Percentiles rank a stretch among this genome's conserved stretches.
phyloP scores from a whole-genome alignment of 1,284 basidiomycete species.

The Quambalaria eucalypti region DNA sequence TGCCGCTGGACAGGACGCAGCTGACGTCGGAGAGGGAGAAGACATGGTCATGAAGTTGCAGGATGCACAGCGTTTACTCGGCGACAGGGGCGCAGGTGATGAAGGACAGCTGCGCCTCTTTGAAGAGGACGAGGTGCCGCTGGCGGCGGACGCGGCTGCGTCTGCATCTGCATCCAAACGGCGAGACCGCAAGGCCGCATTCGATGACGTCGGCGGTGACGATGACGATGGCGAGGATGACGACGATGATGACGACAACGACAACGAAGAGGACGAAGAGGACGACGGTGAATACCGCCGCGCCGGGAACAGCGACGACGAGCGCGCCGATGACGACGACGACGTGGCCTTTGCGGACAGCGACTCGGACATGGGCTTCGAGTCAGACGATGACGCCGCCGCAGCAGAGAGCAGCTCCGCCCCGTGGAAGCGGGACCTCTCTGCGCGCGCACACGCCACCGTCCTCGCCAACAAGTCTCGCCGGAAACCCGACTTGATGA shows the following conservation, averaged over 20 bases:
- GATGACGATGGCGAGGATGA: slow-evolving; percentile 34
- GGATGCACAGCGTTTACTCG: slow-evolving; percentile 72
- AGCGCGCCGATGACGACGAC: slow-evolving; percentile 11
- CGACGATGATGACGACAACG: slow-evolving; percentile 26
- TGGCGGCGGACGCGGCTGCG: slow-evolving; percentile 11
- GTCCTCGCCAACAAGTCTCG: slow-evolving; percentile 42
- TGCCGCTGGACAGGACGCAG: slow-evolving; percentile 30
- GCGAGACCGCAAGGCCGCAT: slow-evolving; percentile 31
- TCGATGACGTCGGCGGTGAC: slow-evolving; percentile 43
- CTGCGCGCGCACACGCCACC: slow-evolving; percentile 56
- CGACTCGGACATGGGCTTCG: slow-evolving; percentile 45
- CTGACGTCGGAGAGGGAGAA: slow-evolving; percentile 69
- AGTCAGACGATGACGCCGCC: slow-evolving; percentile 22
- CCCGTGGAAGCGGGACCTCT: slow-evolving; percentile 74
- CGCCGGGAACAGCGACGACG: slow-evolving; percentile 11
- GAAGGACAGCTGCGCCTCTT: slow-evolving; percentile 74
- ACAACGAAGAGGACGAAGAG: slow-evolving; percentile 23
- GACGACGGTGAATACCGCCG: slow-evolving; percentile 12
- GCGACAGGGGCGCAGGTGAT: slow-evolving; percentile 63
- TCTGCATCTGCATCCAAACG: slow-evolving; percentile 8
- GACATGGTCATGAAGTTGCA: slow-evolving; percentile 96
- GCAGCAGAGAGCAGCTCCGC: slow-evolving; percentile 41
- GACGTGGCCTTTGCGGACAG: slow-evolving; percentile 38
- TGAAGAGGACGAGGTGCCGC: slow-evolving; percentile 57
- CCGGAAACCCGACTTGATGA: slow-evolving; percentile 63